Conservation (phyloP, 495 filamentous ascomycete species). For the Pseudoneurospora amorphoporcata region DNA sequence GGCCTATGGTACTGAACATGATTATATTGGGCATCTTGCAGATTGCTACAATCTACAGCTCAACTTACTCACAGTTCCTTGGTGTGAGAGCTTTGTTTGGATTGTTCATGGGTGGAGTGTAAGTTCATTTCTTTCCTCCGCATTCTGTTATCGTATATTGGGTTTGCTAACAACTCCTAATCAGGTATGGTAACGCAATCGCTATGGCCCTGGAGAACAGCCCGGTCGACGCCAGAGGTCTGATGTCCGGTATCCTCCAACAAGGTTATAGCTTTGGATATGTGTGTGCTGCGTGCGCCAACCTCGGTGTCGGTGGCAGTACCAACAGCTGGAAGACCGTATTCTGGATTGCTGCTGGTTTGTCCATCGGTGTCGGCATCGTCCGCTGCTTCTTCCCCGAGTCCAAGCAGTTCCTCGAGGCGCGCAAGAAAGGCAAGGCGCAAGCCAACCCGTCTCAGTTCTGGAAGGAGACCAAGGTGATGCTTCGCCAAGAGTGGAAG, state of each 20-base stretch:
- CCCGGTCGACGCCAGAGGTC: constrained; percentile 56
- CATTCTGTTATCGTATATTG: not conserved
- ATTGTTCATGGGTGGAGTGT: constrained; percentile 72
- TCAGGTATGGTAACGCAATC: constrained; percentile 61
- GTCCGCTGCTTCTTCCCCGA: constrained; percentile 59
- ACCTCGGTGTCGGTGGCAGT: constrained; percentile 51
- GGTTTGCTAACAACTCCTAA: not conserved
- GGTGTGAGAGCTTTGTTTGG: constrained; percentile 62
- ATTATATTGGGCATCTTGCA: constrained; percentile 52
- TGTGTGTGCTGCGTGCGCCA: constrained; percentile 59
- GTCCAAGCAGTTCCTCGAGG: constrained; percentile 58
- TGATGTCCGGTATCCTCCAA: constrained; percentile 71
- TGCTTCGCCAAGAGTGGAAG: constrained; percentile 59
- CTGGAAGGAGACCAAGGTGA: constrained; percentile 49
- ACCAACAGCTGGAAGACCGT: constrained; percentile 53
- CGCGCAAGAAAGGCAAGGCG: constrained; percentile 42
- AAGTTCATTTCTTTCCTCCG: not conserved
- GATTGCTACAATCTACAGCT: constrained; percentile 61
- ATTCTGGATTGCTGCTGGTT: constrained; percentile 47
- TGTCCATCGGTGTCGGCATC: constrained; percentile 54
- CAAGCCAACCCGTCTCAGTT: constrained; percentile 41
- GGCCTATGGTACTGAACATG: constrained; percentile 70
- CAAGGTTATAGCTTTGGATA: constrained; percentile 72
- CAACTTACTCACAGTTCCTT: constrained; percentile 57
- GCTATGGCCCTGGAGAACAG: constrained; percentile 73